Percentiles rank a stretch among this genome's conserved stretches.
These are phyloP conservation scores for Trametes coccinea DNA, from an alignment of 768 basidiomycete genomes.

Conservation along the genomic window DNA sequence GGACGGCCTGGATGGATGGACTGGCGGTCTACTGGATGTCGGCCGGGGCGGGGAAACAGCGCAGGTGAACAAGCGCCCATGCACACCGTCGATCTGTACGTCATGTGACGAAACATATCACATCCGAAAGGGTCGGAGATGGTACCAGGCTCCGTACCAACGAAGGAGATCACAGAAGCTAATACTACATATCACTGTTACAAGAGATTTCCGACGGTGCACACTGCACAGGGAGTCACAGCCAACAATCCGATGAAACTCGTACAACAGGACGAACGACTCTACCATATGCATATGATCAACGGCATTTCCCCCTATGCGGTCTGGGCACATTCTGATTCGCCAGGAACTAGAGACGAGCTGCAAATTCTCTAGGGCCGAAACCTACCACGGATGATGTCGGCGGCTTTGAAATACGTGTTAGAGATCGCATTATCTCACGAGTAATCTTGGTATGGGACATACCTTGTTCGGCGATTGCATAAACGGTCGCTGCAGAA, in stretches of 20 bases:
- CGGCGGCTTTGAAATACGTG: slow-evolving; percentile 24
- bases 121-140: slow-evolving; percentile 2
- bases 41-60: neutral
- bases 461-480: slow-evolving; percentile 49
- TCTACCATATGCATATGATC: too few relatives aligned
- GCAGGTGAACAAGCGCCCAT: neutral
- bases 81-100: neutral
- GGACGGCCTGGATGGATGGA: slow-evolving; percentile 29
- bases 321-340: too few relatives aligned
- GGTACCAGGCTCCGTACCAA: too few relatives aligned
- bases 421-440: neutral
- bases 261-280: too few relatives aligned
- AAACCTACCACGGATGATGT: slow-evolving; percentile 31
- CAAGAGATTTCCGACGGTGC: too few relatives aligned
- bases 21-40: slow-evolving; percentile 18
- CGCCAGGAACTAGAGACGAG: neutral
- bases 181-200: too few relatives aligned
- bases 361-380: neutral
- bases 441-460: neutral
- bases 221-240: too few relatives aligned
- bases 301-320: too few relatives aligned
- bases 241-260: too few relatives aligned
- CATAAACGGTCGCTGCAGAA: slow-evolving; percentile 42
- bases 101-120: slow-evolving; percentile 14
- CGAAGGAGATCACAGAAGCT: too few relatives aligned